Percentiles rank a stretch among this genome's conserved stretches.
Conservation (phyloP, 768 basidiomycete species). For the Phaffia tasmanica region DNA sequence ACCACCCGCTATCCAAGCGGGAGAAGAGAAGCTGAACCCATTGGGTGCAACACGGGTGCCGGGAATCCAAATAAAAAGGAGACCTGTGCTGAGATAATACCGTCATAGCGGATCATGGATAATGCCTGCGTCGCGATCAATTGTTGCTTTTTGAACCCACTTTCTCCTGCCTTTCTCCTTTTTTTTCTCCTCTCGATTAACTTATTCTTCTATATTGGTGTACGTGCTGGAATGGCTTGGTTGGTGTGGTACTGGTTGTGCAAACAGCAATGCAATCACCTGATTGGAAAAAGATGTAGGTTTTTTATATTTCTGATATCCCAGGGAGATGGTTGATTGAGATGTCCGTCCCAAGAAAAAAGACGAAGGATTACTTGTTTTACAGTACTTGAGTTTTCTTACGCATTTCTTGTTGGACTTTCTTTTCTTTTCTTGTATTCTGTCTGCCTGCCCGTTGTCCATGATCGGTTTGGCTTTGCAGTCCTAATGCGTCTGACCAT, state of each 20-base stretch:
- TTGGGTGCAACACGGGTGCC: slow-evolving; percentile 31
- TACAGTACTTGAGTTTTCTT: not conserved
- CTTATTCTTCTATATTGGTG: not conserved
- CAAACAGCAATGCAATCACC: not conserved
- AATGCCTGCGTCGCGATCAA: slow-evolving; percentile 39
- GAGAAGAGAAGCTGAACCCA: not conserved
- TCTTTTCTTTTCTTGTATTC: not conserved
- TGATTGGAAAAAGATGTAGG: slow-evolving; percentile 13
- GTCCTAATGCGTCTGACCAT: slow-evolving; percentile 37
- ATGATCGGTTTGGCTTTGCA: slow-evolving; percentile 15
- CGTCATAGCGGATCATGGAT: slow-evolving; percentile 39
- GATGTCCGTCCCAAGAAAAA: not conserved
- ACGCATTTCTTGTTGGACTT: not conserved
- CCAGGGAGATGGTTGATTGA: no score
- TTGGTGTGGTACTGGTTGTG: not conserved
- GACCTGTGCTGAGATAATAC: slow-evolving; percentile 39
- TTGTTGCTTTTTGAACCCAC: slow-evolving; percentile 30
- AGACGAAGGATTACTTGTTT: not conserved
- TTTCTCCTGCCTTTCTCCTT: slow-evolving; percentile 13
- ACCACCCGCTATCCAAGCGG: no score
- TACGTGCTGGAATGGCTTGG: not conserved
- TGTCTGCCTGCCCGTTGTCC: no score
- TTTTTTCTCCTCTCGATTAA: slow-evolving; percentile 13
- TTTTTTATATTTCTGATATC: not conserved
- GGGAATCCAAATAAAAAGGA: slow-evolving; percentile 5